Evolutionary conservation across 2,329 filamentous ascomycete species (phyloP).

Genomic region (Aspergillus clavatus): DNA sequence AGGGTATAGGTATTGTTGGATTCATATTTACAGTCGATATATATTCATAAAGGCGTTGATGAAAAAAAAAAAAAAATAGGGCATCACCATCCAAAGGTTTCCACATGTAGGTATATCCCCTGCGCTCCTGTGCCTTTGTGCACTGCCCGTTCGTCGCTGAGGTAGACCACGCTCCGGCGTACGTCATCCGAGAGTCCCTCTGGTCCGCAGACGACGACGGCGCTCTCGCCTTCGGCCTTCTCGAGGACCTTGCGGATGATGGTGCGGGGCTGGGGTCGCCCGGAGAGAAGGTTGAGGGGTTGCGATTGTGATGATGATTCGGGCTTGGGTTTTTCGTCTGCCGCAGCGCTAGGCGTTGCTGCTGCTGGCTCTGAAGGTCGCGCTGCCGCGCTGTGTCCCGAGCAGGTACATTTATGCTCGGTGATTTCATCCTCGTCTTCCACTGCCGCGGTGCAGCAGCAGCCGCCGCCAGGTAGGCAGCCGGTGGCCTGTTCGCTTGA

Average conservation of each 20-base stretch:
- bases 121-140: slow-evolving; percentile 64
- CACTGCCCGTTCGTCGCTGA: slow-evolving; percentile 62
- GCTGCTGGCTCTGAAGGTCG: neutral
- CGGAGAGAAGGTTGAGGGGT: slow-evolving; percentile 36
- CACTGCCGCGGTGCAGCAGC: slow-evolving; percentile 48
- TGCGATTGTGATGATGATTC: slow-evolving; percentile 7
- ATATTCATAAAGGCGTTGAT: neutral
- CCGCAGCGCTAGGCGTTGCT: neutral
- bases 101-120: slow-evolving; percentile 57
- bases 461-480: slow-evolving; percentile 32
- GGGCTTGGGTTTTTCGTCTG: slow-evolving; percentile 2
- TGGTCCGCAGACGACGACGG: slow-evolving; percentile 60
- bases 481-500: slow-evolving; percentile 1
- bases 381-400: slow-evolving; percentile 18
- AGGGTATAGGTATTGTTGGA: too few species aligned
- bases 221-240: slow-evolving; percentile 57
- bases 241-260: slow-evolving; percentile 55
- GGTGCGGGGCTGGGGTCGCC: slow-evolving; percentile 49
- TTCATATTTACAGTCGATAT: neutral
- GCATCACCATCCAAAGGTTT: slow-evolving; percentile 49
- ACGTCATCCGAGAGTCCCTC: slow-evolving; percentile 52
- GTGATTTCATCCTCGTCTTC: slow-evolving; percentile 42
- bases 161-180: slow-evolving; percentile 49
- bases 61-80: too few species aligned
- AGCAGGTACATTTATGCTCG: slow-evolving; percentile 36